phyloP scores from a whole-genome alignment of 164 flowering plant species.

The Amborella trichopoda region DNA sequence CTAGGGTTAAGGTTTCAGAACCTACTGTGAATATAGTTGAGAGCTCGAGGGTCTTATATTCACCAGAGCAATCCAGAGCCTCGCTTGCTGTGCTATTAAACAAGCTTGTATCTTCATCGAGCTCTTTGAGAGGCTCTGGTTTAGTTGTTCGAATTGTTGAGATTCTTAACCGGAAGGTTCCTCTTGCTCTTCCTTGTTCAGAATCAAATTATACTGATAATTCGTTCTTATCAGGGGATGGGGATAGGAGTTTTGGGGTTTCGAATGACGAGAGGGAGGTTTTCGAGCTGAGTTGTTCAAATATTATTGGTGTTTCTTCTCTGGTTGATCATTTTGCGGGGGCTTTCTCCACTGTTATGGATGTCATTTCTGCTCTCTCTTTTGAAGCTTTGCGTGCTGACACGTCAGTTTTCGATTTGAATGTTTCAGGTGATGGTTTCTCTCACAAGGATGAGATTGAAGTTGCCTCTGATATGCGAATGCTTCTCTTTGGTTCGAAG shows the following conservation, averaged over 20 bases:
- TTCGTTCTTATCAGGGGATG: conserved; percentile 4
- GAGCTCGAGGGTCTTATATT: conserved; percentile 12
- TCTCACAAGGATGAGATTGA: conserved; percentile 45
- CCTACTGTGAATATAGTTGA: too few species aligned
- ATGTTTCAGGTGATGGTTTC: conserved; percentile 69
- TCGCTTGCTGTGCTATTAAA: conserved; percentile 38
- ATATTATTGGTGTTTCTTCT: conserved; percentile 36
- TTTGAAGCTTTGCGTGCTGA: conserved; percentile 62
- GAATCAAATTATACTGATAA: conserved; percentile 3
- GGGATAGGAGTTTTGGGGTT: conserved; percentile 13
- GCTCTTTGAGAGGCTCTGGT: conserved; percentile 14
- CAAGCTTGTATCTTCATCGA: conserved; percentile 30
- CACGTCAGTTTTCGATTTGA: conserved; percentile 22
- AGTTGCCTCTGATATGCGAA: conserved; percentile 67
- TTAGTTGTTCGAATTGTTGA: conserved; percentile 13
- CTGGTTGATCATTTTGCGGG: conserved; percentile 34
- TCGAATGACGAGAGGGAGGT: conserved; percentile 27
- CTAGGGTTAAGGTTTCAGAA: neutral
- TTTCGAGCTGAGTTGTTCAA: conserved; percentile 20
- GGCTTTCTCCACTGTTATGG: conserved; percentile 25
- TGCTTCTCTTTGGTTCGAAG: conserved; percentile 67
- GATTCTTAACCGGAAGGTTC: conserved; percentile 16
- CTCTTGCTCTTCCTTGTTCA: neutral
- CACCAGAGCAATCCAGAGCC: conserved; percentile 43
- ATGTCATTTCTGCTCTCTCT: conserved; percentile 54